These are phyloP conservation scores for Pestalotiopsis fici DNA, from an alignment of 2,329 filamentous ascomycete species.

Conservation along the genomic window DNA sequence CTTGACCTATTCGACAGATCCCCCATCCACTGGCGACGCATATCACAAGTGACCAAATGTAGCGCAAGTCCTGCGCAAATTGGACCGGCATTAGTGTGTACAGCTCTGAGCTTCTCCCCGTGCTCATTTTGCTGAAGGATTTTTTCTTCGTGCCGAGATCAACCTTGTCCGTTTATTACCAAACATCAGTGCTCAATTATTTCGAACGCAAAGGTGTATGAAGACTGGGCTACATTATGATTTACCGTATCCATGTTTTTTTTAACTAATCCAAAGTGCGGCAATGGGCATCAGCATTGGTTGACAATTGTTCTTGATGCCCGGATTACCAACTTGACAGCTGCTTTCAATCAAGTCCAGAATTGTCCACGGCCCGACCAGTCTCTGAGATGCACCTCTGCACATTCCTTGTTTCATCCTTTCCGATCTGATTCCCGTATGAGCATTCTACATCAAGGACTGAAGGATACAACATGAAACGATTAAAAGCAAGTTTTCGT, in stretches of 20 bases:
- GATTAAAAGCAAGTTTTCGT: neutral
- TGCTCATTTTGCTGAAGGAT: conserved; percentile 48
- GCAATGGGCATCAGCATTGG: neutral
- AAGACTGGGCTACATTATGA: conserved; percentile 57
- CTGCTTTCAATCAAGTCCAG: neutral
- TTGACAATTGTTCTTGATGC: no score
- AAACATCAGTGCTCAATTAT: conserved; percentile 56
- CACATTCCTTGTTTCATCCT: neutral
- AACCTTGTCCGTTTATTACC: conserved; percentile 57
- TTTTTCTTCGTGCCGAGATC: conserved; percentile 52
- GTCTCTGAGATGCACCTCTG: neutral
- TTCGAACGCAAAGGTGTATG: conserved; percentile 56
- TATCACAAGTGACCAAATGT: neutral
- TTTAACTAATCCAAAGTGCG: neutral
- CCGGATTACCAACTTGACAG: no score
- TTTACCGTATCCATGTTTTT: neutral
- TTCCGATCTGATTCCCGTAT: neutral
- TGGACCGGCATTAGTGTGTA: conserved; percentile 51
- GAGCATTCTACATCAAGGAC: neutral
- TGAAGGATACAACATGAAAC: neutral
- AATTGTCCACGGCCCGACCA: neutral
- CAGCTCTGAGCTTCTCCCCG: conserved; percentile 42
- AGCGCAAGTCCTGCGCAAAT: conserved; percentile 1
- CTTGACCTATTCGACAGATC: neutral
- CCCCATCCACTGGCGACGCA: neutral